Percentiles rank a stretch among this genome's conserved stretches.
Conservation (phyloP, 1,284 basidiomycete species). For the Boletus sp. region DNA sequence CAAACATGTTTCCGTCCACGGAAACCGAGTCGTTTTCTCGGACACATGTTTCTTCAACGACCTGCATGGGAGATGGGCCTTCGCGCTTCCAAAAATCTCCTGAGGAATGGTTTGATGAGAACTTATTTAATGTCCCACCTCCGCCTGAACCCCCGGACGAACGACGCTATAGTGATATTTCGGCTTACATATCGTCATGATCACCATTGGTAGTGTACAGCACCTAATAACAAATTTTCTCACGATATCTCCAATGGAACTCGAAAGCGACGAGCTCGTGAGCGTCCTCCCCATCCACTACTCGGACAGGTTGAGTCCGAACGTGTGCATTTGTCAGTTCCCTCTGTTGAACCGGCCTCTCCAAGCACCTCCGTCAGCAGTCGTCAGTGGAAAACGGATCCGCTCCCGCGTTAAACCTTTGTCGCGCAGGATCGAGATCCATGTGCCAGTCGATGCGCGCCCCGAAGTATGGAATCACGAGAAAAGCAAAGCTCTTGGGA, state of each 20-base stretch:
- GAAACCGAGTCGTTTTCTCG: conserved; percentile 10
- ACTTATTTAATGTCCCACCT: background rate
- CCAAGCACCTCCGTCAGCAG: conserved; percentile 69
- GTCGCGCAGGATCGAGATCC: conserved; percentile 62
- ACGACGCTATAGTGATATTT: background rate
- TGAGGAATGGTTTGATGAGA: conserved; percentile 8
- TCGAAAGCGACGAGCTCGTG: conserved; percentile 51
- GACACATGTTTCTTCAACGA: conserved; percentile 1
- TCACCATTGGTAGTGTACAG: too few relatives aligned
- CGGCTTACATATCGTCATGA: background rate
- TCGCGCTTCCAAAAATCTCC: background rate
- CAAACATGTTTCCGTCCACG: conserved; percentile 10
- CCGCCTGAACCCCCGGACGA: conserved; percentile 12
- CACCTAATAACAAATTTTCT: conserved; percentile 7
- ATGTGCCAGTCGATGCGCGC: conserved; percentile 71
- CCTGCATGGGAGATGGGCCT: conserved; percentile 8
- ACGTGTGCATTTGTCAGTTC: conserved; percentile 74
- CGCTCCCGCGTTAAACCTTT: conserved; percentile 64
- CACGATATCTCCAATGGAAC: conserved; percentile 25
- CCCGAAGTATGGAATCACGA: conserved; percentile 75
- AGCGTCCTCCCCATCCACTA: conserved; percentile 65
- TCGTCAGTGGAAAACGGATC: conserved; percentile 68
- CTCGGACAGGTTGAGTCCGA: conserved; percentile 55
- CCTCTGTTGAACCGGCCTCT: conserved; percentile 69
- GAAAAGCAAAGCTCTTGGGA: conserved; percentile 58